Percentiles rank a stretch among this genome's conserved stretches.
phyloP scores from a whole-genome alignment of 768 basidiomycete species.

The Calvatia gigantea region DNA sequence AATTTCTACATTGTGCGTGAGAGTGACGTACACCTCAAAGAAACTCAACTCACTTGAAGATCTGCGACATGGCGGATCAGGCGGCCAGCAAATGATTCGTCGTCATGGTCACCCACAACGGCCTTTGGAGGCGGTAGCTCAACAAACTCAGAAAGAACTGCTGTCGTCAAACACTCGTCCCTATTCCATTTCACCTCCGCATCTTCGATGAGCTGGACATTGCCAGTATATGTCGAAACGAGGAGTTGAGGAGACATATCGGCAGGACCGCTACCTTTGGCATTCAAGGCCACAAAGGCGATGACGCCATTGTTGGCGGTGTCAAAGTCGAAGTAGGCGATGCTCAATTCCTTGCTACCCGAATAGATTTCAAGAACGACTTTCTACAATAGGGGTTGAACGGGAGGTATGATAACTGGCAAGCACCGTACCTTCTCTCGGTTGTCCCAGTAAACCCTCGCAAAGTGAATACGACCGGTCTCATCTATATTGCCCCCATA shows the following conservation, averaged over 20 bases:
- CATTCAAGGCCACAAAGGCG: constrained; percentile 10
- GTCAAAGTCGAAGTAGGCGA: constrained; percentile 8
- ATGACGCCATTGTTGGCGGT: constrained; percentile 13
- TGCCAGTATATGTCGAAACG: constrained; percentile 78
- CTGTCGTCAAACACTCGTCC: constrained; percentile 73
- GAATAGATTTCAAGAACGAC: constrained; percentile 42
- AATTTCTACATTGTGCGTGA: constrained; percentile 45
- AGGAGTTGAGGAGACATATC: constrained; percentile 49
- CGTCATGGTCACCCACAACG: constrained; percentile 30
- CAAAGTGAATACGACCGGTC: constrained; percentile 50
- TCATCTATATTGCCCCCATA: constrained; percentile 57
- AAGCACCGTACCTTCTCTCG: constrained; percentile 39
- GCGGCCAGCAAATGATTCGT: constrained; percentile 49
- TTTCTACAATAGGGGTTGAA: constrained; percentile 25
- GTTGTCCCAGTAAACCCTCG: constrained; percentile 68
- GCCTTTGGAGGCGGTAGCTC: constrained; percentile 62
- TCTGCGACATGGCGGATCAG: constrained; percentile 55
- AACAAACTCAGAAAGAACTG: constrained; percentile 64
- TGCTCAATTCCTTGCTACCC: neutral
- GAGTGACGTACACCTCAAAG: neutral
- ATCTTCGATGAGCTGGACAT: constrained; percentile 22
- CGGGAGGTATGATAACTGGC: neutral
- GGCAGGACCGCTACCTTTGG: neutral
- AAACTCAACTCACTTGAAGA: constrained; percentile 44
- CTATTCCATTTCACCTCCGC: constrained; percentile 66